These are phyloP conservation scores for Trichosanthes cucumerina DNA, from an alignment of 306 rosid genomes.

Conservation along the genomic window DNA sequence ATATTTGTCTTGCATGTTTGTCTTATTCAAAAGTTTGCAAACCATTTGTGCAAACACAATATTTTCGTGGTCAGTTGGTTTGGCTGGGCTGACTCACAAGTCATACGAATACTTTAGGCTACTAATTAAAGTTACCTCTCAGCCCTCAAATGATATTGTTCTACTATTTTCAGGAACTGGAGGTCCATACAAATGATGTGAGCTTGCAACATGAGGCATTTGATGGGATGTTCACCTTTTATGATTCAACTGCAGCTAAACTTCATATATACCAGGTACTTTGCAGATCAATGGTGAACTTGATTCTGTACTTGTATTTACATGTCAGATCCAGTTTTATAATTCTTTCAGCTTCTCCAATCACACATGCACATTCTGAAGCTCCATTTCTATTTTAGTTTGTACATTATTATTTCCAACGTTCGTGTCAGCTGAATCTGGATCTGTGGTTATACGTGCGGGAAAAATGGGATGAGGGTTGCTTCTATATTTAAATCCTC, in stretches of 20 bases:
- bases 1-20: background rate
- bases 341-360: background rate
- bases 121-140: background rate
- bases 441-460: background rate
- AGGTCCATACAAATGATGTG: constrained; percentile 75
- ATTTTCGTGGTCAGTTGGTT: background rate
- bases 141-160: background rate
- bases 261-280: constrained; percentile 82
- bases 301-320: background rate
- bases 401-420: background rate
- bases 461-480: background rate
- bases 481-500: background rate
- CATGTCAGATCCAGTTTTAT: background rate
- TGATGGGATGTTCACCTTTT: constrained; percentile 83
- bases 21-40: background rate
- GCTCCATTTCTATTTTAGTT: background rate
- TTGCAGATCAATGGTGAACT: background rate
- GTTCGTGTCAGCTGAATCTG: background rate
- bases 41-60: background rate
- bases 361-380: background rate
- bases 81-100: background rate
- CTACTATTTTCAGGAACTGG: constrained; percentile 55
- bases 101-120: background rate
- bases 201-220: constrained; percentile 69
- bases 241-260: constrained; percentile 54